Evolutionary conservation across 2,329 filamentous ascomycete genomes (phyloP), one percentile per base, ranked within the genome.

Genomic region (Alternaria viburni): DNA sequence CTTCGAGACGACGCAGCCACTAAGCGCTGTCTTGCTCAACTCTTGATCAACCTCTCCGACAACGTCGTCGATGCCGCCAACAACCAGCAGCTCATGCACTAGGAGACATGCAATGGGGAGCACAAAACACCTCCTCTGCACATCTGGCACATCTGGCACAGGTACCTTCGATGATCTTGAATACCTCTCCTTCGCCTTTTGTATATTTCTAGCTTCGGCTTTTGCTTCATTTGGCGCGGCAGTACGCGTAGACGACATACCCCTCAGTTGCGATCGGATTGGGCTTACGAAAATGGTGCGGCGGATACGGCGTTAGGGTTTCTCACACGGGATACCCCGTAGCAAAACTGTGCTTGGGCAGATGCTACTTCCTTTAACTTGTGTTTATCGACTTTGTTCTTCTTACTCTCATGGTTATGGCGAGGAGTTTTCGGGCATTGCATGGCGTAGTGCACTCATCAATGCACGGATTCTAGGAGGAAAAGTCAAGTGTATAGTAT

Each of bases 1-100:
- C 89, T 99, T 32, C 92, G 96, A 62, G 96, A 99, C 76, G 96
- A 99, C 77, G 96, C 96, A 13, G 96, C 96, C 1, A 99, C 96
- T 0, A 99, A 99, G 85, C 91, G 96, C 62, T 99, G 96, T 80
- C 90, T 99, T 32, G 93, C 94, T n/a, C 96, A 98, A 81, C 89
- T 99, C 9, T 86, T 98, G 64, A 96, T 98, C 83, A 98, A 98
- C 78, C 88, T 99, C 58, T 96, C 93, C 10, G 96, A 98, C 81
- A 95, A 92, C 70, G 91, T 94, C 63, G 90, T 87, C 63, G 87
- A 89, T 62, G 70, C 76, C 19, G 66, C 74, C 19, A 78, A 76
- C 62, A 79, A 80, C 62, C 78, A 79, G 62, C 73, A 75, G 47
- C 69, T 79, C 25, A 74, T 80, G 62, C 78, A 80, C 56, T 79